Conservation (phyloP, 2,329 filamentous ascomycete species). For the Rhinocladiella similis region DNA sequence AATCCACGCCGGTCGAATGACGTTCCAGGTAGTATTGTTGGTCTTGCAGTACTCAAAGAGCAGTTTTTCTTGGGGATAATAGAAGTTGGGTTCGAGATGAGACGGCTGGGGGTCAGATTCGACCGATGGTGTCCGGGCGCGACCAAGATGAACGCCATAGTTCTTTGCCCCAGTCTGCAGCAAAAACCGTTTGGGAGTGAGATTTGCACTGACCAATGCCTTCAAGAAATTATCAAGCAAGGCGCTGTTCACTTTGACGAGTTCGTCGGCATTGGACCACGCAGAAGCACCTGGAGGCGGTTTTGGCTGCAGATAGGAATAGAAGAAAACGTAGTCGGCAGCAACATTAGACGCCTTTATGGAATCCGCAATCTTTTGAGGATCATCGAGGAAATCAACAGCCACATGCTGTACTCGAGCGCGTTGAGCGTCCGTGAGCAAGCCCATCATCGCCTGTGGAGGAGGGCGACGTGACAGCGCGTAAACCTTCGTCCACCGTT, state of each 20-base stretch:
- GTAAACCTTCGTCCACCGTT: constrained; percentile 56
- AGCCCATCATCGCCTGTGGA: constrained; percentile 29
- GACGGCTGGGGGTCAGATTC: constrained; percentile 48
- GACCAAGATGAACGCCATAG: constrained; percentile 53
- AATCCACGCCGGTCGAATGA: constrained; percentile 51
- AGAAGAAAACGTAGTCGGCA: constrained; percentile 54
- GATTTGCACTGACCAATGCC: constrained; percentile 42
- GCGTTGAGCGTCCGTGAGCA: constrained; percentile 38
- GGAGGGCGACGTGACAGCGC: constrained; percentile 50
- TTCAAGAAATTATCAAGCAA: constrained; percentile 52
- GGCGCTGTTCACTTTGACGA: constrained; percentile 47
- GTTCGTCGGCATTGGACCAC: constrained; percentile 53
- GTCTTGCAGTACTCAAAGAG: constrained; percentile 45
- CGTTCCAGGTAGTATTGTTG: constrained; percentile 45
- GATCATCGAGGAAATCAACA: constrained; percentile 37
- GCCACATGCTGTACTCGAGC: constrained; percentile 45
- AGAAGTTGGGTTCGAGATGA: constrained; percentile 53
- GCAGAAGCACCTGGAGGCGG: constrained; percentile 46
- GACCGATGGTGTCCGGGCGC: constrained; percentile 43
- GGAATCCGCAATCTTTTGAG: constrained; percentile 32
- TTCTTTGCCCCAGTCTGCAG: constrained; percentile 56
- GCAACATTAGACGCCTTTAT: constrained; percentile 21
- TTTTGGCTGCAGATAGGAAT: constrained; percentile 54
- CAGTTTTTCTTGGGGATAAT: constrained; percentile 56
- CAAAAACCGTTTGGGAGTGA: constrained; percentile 49